Conservation (phyloP, 2,329 filamentous ascomycete species). For the Fusarium nurragi region DNA sequence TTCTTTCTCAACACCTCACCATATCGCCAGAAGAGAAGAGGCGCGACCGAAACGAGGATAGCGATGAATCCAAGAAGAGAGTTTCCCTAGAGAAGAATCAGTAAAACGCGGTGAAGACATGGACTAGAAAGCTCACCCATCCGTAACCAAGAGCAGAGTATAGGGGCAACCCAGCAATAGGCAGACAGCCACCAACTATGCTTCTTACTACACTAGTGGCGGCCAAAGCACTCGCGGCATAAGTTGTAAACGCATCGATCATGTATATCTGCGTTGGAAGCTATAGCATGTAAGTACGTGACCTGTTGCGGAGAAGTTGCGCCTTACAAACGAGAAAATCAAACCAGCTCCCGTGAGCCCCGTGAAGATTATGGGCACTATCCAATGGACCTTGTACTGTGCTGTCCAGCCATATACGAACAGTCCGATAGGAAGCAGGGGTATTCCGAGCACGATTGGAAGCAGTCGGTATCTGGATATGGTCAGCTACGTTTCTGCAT, state of each 20-base stretch:
- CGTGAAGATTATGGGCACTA: conserved; percentile 19
- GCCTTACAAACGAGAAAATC: conserved; percentile 18
- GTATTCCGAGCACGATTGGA: conserved; percentile 4
- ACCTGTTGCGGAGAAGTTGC: fast-evolving
- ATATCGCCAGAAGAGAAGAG: conserved; percentile 14
- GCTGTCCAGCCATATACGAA: conserved; percentile 16
- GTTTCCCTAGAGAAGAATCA: neutral
- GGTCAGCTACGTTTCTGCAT: neutral
- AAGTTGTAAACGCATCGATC: conserved; percentile 10
- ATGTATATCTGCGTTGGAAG: conserved; percentile 21
- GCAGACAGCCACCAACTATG: conserved; percentile 8
- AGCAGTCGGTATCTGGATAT: conserved; percentile 1
- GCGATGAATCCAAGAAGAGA: conserved; percentile 13
- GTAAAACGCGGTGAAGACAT: neutral
- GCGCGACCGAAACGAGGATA: neutral
- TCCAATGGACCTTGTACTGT: conserved; percentile 16
- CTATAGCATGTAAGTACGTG: neutral
- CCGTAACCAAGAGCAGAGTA: conserved; percentile 17
- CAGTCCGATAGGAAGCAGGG: neutral
- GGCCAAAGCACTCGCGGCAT: conserved; percentile 16
- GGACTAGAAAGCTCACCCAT: neutral
- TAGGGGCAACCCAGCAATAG: conserved; percentile 1
- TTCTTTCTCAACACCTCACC: conserved; percentile 6
- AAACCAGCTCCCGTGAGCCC: conserved; percentile 9
- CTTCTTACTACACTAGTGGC: conserved; percentile 18